phyloP scores from a whole-genome alignment of 2,329 filamentous ascomycete species.

The Aspergillus alliaceus region DNA sequence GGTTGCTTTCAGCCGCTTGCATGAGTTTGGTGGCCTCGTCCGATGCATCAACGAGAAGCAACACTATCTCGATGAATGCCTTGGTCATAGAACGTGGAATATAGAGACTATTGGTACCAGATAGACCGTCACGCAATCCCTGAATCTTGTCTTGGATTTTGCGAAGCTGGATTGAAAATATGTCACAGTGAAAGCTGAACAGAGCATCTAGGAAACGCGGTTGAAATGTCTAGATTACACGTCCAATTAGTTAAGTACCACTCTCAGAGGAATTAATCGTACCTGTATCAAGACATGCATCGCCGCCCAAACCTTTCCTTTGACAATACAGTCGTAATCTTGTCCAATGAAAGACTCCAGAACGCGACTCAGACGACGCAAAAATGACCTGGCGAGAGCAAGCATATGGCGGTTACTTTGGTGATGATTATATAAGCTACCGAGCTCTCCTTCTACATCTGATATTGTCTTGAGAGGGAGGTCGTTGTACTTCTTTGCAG shows the following conservation, averaged over 20 bases:
- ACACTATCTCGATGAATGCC: background rate
- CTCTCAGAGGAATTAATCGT: background rate
- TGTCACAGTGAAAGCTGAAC: background rate
- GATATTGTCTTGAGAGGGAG: background rate
- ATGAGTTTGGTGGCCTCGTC: background rate
- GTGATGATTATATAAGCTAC: background rate
- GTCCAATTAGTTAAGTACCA: background rate
- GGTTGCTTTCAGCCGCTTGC: background rate
- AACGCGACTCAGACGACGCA: background rate
- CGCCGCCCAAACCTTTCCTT: slow-evolving; percentile 5
- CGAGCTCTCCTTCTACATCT: background rate
- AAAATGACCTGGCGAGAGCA: background rate
- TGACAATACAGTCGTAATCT: slow-evolving; percentile 3
- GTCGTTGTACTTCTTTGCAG: background rate
- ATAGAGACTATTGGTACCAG: background rate
- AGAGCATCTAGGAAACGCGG: background rate
- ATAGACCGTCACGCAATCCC: background rate
- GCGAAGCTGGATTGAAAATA: background rate
- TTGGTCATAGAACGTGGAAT: background rate
- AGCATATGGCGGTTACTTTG: background rate
- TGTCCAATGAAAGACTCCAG: slow-evolving; percentile 2
- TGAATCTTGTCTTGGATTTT: background rate
- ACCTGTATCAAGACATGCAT: background rate
- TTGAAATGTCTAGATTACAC: background rate
- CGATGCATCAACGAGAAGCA: background rate